Percentiles rank a stretch among this genome's conserved stretches.
Evolutionary conservation across 1,284 basidiomycete genomes (phyloP).

Genomic region (Ganoderma sp.): DNA sequence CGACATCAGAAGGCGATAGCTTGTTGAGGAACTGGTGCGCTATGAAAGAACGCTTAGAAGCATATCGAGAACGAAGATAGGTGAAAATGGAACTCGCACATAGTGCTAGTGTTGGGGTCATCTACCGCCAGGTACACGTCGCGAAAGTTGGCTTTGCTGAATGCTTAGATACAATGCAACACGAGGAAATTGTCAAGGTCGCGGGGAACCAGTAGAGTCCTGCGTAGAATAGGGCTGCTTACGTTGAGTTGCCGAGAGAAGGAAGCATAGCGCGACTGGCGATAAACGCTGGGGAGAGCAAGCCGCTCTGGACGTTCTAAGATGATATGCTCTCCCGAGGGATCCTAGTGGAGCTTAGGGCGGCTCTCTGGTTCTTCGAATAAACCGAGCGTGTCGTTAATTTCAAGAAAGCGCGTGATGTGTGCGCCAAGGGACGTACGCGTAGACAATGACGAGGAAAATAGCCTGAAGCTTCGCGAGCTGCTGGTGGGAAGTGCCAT

Average conservation of each 20-base stretch:
- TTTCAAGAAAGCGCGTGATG: conserved; percentile 22
- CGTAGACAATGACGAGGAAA: conserved; percentile 91
- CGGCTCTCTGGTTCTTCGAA: conserved; percentile 86
- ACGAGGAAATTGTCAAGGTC: conserved; percentile 40
- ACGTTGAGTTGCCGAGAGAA: conserved; percentile 95
- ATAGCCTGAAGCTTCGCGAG: conserved; percentile 83
- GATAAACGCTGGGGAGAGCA: conserved; percentile 86
- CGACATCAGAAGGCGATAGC: conserved; percentile 83
- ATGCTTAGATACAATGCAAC: conserved; percentile 80
- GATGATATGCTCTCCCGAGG: conserved; percentile 88
- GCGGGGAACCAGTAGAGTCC: conserved; percentile 28
- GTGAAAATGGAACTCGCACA: conserved; percentile 68
- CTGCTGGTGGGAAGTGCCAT: conserved; percentile 51
- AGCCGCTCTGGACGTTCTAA: conserved; percentile 90
- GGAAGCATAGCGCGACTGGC: conserved; percentile 91
- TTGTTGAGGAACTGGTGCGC: conserved; percentile 88
- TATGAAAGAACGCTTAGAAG: conserved; percentile 41
- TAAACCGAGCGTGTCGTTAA: conserved; percentile 52
- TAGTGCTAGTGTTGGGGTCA: conserved; percentile 91
- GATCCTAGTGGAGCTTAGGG: conserved; percentile 93
- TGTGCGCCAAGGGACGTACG: conserved; percentile 56
- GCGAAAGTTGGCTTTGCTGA: conserved; percentile 90
- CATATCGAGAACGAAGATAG: conserved; percentile 14
- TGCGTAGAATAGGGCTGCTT: conserved; percentile 42
- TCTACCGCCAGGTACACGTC: conserved; percentile 91